phyloP scores from a whole-genome alignment of 2,329 filamentous ascomycete species.

The Juglanconis sp. region DNA sequence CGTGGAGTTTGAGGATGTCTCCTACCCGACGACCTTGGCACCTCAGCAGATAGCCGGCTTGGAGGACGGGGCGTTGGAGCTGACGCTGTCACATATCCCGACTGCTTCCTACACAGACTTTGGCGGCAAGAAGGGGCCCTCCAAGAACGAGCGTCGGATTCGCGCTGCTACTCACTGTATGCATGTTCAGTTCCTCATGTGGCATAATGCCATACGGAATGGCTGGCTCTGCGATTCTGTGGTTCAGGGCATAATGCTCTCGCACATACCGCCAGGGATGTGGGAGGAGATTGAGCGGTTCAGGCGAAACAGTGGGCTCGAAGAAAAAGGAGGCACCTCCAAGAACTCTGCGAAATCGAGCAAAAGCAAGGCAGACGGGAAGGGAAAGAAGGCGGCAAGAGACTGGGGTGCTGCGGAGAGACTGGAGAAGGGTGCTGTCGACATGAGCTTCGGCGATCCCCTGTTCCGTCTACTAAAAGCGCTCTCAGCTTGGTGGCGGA shows the following conservation, averaged over 20 bases:
- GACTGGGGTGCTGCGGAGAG: constrained; percentile 75
- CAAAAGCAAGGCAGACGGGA: constrained; percentile 32
- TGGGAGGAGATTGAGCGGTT: constrained; percentile 73
- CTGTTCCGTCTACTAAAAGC: constrained; percentile 72
- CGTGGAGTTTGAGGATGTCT: constrained; percentile 60
- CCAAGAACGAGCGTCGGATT: constrained; percentile 78
- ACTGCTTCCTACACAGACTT: constrained; percentile 56
- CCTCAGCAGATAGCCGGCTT: constrained; percentile 37
- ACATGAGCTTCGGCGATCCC: constrained; percentile 81
- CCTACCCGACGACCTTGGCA: constrained; percentile 32
- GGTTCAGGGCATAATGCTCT: constrained; percentile 71
- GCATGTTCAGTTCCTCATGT: constrained; percentile 84
- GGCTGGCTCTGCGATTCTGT: constrained; percentile 76
- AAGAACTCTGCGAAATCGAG: constrained; percentile 30
- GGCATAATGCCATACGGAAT: constrained; percentile 85
- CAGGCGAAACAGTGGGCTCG: constrained; percentile 64
- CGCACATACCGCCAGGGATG: constrained; percentile 66
- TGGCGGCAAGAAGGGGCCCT: constrained; percentile 75
- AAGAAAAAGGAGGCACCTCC: constrained; percentile 25
- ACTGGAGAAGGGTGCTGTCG: constrained; percentile 66
- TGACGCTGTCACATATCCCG: constrained; percentile 56
- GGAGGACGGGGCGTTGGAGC: constrained; percentile 65
- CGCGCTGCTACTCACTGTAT: constrained; percentile 78
- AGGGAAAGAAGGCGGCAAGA: constrained; percentile 40
- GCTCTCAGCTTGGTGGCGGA: constrained; percentile 84